Evolutionary conservation across 225 moss, liverwort and hornwort genomes (phyloP), one percentile per base, ranked within the genome.

Genomic region (Physcomitrellopsis africana): DNA sequence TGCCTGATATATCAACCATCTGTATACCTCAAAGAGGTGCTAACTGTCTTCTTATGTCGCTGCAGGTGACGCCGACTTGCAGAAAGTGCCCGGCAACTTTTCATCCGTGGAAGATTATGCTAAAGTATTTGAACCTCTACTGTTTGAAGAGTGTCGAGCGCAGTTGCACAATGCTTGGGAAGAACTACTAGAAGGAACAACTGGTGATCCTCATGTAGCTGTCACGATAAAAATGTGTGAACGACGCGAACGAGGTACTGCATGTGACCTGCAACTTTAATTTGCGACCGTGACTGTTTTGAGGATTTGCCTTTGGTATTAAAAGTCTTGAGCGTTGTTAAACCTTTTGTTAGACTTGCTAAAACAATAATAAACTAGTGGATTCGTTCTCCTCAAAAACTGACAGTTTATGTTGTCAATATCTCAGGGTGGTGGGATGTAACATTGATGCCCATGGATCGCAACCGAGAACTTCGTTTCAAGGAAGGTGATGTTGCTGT

Each of bases 401-500:
- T 78, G 72, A 85, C 63, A 65, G 32, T 3, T 47, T 75, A 20
- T 1, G 10, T 80, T 74, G 67, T 48, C 9, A 23, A 63, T 76
- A 46, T 47, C 51, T 24, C 71, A 99, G 99, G 99, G 66, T 99
- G 99, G 99, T 95, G 84, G 80, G 99, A 99, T 63, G 90, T 99
- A 42, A 77, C 84, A 74, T 82, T 95, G 63, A 83, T 99, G 85
- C 95, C 95, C 37, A 83, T 89, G 77, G 90, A 93, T 64, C 85
- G 89, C 58, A 89, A 84, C 64, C 77, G 83, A 51, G 93, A 91
- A 80, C 85, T 95, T 26, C 87, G 86, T 49, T 99, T 99, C 55
- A 99, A 99, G 80, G 99, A 99, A 76, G 99, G 99, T 37, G 95
- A 99, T 74, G 95, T 95, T 61, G 99, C 86, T 60, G 95, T 99